These are phyloP conservation scores for Pseudevernia furfuracea DNA, from an alignment of 495 filamentous ascomycete genomes.

Conservation along the genomic window DNA sequence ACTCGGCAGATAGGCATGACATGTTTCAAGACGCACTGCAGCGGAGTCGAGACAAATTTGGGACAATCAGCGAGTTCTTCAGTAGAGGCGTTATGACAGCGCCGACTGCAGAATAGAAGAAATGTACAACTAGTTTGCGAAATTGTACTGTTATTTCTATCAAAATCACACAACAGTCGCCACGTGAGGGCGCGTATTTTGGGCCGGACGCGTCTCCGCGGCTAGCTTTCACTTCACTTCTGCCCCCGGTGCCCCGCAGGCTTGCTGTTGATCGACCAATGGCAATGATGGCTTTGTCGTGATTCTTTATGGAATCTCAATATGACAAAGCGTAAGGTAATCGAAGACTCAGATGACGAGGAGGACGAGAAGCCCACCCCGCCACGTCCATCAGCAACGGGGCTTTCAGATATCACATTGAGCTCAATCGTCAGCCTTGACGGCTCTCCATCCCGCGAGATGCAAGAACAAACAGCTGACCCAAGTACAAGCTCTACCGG, in stretches of 20 bases:
- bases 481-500: conserved; percentile 26
- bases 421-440: conserved; percentile 3
- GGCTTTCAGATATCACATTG: conserved; percentile 6
- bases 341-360: conserved; percentile 48
- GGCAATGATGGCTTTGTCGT: background rate
- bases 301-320: background rate
- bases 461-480: background rate
- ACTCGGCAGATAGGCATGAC: conserved; percentile 82
- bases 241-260: background rate
- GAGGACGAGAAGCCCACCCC: conserved; percentile 35
- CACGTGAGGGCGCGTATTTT: conserved; percentile 3
- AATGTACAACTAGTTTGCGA: background rate
- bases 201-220: background rate
- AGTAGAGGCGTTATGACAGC: conserved; percentile 78
- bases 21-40: conserved; percentile 75
- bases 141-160: background rate
- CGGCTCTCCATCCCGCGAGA: background rate
- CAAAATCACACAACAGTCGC: too few relatives aligned
- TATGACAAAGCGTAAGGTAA: conserved; percentile 34
- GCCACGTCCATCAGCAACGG: conserved; percentile 14
- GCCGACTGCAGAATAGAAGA: conserved; percentile 24
- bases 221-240: background rate
- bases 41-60: conserved; percentile 76
- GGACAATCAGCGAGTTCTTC: conserved; percentile 87
- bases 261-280: too few relatives aligned